Conservation (phyloP, 768 basidiomycete species). For the Collybia sordida region DNA sequence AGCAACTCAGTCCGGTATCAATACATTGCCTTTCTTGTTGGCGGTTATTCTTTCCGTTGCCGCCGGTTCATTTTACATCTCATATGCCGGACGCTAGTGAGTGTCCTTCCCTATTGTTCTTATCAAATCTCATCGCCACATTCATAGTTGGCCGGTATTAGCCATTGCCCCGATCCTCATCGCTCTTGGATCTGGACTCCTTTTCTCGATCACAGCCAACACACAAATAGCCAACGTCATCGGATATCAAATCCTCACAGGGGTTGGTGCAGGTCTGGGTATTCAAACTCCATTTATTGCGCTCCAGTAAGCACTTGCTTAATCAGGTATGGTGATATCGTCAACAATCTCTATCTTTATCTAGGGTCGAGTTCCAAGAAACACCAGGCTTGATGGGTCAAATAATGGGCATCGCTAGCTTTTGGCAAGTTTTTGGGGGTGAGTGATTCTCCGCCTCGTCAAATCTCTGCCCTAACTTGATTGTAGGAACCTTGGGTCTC, state of each 20-base stretch:
- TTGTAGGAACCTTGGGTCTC: neutral
- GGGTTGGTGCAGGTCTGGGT: constrained; percentile 32
- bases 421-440: constrained; percentile 14
- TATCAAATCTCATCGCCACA: neutral
- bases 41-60: too few species aligned
- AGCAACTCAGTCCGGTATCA: constrained; percentile 35
- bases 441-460: neutral
- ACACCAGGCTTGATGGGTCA: constrained; percentile 17
- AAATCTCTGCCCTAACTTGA: neutral
- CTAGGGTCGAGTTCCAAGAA: constrained; percentile 17
- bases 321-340: constrained; percentile 3
- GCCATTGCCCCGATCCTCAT: constrained; percentile 26
- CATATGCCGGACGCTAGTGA: too few species aligned
- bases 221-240: constrained; percentile 22
- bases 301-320: too few species aligned
- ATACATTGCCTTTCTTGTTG: constrained; percentile 38
- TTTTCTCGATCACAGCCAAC: constrained; percentile 29
- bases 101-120: constrained; percentile 15
- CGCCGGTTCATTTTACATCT: too few species aligned
- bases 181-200: constrained; percentile 32
- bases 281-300: too few species aligned
- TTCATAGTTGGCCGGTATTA: constrained; percentile 31
- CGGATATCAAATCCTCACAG: constrained; percentile 37
- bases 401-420: constrained; percentile 19
- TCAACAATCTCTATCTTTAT: neutral